Evolutionary conservation across 257 asterid genomes (phyloP).

Genomic region (Coffea canephora): DNA sequence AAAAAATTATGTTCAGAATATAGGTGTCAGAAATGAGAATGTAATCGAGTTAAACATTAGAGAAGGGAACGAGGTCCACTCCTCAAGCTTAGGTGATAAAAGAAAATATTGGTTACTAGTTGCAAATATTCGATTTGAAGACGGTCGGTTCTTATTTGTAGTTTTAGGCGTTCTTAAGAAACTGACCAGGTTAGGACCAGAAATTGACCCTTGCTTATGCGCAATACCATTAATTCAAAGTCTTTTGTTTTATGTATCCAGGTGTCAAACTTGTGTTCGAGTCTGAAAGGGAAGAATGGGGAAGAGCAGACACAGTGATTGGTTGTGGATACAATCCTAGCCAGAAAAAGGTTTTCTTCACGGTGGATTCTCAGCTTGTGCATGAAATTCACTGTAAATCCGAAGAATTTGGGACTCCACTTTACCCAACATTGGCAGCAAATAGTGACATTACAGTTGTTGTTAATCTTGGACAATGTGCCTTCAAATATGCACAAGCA

Average conservation of each 20-base stretch:
- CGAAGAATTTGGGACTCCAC: constrained; percentile 57
- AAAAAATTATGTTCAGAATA: background rate
- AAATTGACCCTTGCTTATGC: background rate
- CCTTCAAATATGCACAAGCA: constrained; percentile 52
- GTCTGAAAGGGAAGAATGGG: constrained; percentile 56
- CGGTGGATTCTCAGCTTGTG: constrained; percentile 59
- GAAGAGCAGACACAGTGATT: constrained; percentile 43
- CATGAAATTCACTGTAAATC: constrained; percentile 77
- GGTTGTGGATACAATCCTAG: constrained; percentile 87
- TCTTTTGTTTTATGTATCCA: constrained; percentile 22
- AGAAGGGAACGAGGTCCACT: background rate
- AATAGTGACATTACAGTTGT: constrained; percentile 45
- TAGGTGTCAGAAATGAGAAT: background rate
- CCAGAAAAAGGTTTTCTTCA: constrained; percentile 74
- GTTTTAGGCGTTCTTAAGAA: background rate
- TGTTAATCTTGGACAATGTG: constrained; percentile 84
- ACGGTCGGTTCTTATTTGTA: background rate
- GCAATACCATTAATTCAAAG: background rate
- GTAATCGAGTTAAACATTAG: background rate
- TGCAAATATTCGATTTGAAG: background rate
- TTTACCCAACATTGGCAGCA: constrained; percentile 77
- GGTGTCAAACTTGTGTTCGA: constrained; percentile 60
- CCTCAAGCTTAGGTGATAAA: background rate
- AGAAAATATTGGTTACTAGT: background rate
- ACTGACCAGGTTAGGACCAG: background rate